These are phyloP conservation scores for Acmispon strigosus DNA, from an alignment of 306 rosid species.

Conservation along the genomic window DNA sequence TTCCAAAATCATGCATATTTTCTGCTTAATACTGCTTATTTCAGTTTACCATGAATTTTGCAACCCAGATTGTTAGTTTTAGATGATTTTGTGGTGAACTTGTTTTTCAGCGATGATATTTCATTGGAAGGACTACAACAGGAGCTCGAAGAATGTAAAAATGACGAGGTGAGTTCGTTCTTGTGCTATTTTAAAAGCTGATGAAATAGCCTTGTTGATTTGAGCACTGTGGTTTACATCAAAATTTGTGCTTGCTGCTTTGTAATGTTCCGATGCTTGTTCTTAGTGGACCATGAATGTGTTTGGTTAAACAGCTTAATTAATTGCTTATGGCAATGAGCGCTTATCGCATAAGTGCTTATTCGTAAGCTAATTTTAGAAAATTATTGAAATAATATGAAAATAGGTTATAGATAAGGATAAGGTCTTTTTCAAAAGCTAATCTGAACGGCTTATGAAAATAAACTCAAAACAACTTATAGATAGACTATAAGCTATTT, in stretches of 20 bases:
- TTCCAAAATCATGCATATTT: not conserved
- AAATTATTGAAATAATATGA: too few relatives aligned
- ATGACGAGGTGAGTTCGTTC: constrained; percentile 58
- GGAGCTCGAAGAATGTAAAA: constrained; percentile 87
- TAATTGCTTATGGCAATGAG: too few relatives aligned
- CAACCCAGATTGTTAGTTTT: not conserved
- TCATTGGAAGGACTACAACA: constrained; percentile 87
- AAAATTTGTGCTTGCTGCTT: not conserved
- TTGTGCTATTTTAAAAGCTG: not conserved
- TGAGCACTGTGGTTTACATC: not conserved
- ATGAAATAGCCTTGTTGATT: not conserved
- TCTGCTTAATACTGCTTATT: not conserved
- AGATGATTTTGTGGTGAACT: not conserved
- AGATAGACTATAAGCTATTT: too few relatives aligned
- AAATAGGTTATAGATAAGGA: too few relatives aligned
- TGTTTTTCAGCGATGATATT: constrained; percentile 61
- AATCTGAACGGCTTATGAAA: too few relatives aligned
- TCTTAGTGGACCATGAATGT: not conserved
- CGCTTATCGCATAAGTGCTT: too few relatives aligned
- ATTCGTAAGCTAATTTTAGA: too few relatives aligned
- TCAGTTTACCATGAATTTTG: not conserved
- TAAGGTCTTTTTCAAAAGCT: too few relatives aligned
- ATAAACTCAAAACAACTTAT: too few relatives aligned
- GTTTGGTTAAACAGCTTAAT: too few relatives aligned
- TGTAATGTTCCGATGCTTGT: not conserved